A percentile compares a stretch with the other conserved stretches of the same genome.
phyloP scores from a whole-genome alignment of 2,329 filamentous ascomycete genomes.

The Blastomyces percursus region DNA sequence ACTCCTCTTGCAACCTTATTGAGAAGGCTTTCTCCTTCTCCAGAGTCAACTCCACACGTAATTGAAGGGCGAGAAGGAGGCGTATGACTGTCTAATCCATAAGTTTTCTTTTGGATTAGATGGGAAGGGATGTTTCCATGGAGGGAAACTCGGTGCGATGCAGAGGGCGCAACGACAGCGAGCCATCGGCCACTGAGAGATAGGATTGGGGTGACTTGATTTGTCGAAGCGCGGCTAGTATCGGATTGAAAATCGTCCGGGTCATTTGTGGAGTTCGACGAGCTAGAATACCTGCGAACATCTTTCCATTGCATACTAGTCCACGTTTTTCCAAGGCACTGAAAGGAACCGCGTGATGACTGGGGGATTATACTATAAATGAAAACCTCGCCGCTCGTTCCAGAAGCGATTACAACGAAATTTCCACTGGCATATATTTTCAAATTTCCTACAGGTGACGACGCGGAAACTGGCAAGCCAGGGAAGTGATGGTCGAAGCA shows the following conservation, averaged over 20 bases:
- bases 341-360: constrained; percentile 31
- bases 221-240: constrained; percentile 21
- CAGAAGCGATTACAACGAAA: constrained; percentile 65
- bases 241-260: constrained; percentile 34
- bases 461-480: constrained; percentile 56
- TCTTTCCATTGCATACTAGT: constrained; percentile 59
- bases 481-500: constrained; percentile 46
- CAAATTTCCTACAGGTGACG: constrained; percentile 60
- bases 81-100: constrained; percentile 33
- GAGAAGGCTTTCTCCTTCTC: constrained; percentile 38
- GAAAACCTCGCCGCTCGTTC: constrained; percentile 76
- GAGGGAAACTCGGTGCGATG: constrained; percentile 27
- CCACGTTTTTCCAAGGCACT: constrained; percentile 84
- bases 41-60: constrained; percentile 37
- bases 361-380: constrained; percentile 46
- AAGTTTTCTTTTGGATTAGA: constrained; percentile 26
- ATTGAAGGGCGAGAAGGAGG: constrained; percentile 33
- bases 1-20: constrained; percentile 40
- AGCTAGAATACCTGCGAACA: constrained; percentile 35
- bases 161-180: constrained; percentile 34
- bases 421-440: constrained; percentile 61
- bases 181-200: constrained; percentile 38
- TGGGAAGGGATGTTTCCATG: constrained; percentile 31
- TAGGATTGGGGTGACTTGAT: constrained; percentile 31
- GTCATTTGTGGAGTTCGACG: constrained; percentile 34